A percentile compares a stretch with the other conserved stretches of the same genome.
Evolutionary conservation across 345 rosid genomes (phyloP).

Genomic region (Pugionium cornutum): DNA sequence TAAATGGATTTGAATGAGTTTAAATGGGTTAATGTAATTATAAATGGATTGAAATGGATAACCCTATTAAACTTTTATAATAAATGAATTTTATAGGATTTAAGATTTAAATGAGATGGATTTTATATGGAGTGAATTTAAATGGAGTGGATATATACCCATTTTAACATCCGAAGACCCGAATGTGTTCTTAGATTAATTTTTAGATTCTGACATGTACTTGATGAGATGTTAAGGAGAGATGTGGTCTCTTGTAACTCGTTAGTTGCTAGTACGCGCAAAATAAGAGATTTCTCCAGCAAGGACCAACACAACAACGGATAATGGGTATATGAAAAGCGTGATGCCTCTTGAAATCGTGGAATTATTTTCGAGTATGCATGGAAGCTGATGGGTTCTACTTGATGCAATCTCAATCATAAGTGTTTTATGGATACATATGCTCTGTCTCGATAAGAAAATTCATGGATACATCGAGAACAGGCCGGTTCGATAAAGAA

Average conservation of each 20-base stretch:
- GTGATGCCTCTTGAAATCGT: slow-evolving; percentile 63
- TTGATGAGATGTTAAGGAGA: slow-evolving; percentile 60
- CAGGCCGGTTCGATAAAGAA: slow-evolving; percentile 70
- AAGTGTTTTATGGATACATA: slow-evolving; percentile 70
- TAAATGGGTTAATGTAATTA: too few relatives aligned
- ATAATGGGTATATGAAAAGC: slow-evolving; percentile 58
- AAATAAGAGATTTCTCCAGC: slow-evolving; percentile 62
- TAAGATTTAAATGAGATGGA: too few relatives aligned
- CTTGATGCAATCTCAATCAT: slow-evolving; percentile 64
- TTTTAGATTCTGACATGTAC: slow-evolving; percentile 21
- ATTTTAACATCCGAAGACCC: too few relatives aligned
- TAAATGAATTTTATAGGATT: too few relatives aligned
- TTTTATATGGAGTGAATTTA: too few relatives aligned
- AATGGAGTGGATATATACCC: too few relatives aligned
- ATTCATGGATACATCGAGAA: slow-evolving; percentile 50
- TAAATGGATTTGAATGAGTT: too few relatives aligned
- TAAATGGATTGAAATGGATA: too few relatives aligned
- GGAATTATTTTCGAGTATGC: slow-evolving; percentile 42
- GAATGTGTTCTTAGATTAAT: too few relatives aligned
- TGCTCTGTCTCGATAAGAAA: slow-evolving; percentile 57
- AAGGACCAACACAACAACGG: slow-evolving; percentile 52
- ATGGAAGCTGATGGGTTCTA: slow-evolving; percentile 55
- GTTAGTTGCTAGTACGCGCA: slow-evolving; percentile 65
- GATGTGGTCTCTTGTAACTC: slow-evolving; percentile 85
- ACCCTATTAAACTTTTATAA: too few relatives aligned